These are phyloP conservation scores for Hypsizygus marmoreus DNA, from an alignment of 768 basidiomycete genomes.

Conservation along the genomic window DNA sequence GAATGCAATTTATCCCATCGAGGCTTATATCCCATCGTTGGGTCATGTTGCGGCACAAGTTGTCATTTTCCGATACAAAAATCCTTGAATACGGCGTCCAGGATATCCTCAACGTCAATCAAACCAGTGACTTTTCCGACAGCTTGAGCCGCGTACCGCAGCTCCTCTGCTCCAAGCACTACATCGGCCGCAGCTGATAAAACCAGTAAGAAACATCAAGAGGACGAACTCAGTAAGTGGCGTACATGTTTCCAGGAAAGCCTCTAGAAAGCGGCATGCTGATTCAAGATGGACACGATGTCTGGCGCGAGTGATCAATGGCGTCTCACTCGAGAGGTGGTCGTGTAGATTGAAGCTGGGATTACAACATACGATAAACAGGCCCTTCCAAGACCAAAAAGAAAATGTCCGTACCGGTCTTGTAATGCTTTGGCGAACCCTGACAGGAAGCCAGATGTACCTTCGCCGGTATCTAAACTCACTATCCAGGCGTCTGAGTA, in stretches of 20 bases:
- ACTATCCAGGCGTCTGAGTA: slow-evolving; percentile 50
- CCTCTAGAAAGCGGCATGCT: slow-evolving; percentile 60
- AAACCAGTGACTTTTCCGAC: slow-evolving; percentile 84
- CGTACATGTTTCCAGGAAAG: slow-evolving; percentile 48
- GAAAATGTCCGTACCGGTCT: slow-evolving; percentile 39
- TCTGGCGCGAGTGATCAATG: slow-evolving; percentile 77
- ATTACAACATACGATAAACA: background rate
- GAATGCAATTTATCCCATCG: background rate
- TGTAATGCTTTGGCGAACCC: slow-evolving; percentile 56
- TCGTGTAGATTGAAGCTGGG: slow-evolving; percentile 30
- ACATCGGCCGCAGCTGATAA: slow-evolving; percentile 62
- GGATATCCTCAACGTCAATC: slow-evolving; percentile 80
- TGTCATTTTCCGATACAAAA: slow-evolving; percentile 84
- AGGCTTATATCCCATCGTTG: background rate
- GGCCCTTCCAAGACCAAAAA: background rate
- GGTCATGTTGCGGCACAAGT: too few relatives aligned
- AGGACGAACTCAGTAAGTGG: background rate
- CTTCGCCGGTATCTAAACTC: slow-evolving; percentile 62
- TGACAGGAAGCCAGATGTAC: slow-evolving; percentile 59
- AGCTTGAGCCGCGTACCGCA: slow-evolving; percentile 82
- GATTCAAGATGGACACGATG: slow-evolving; percentile 78
- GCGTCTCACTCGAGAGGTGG: slow-evolving; percentile 37
- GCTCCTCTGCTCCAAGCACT: slow-evolving; percentile 83
- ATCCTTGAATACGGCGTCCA: slow-evolving; percentile 80
- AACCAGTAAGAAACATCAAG: background rate